These are phyloP conservation scores for Colletotrichum sidae DNA, from an alignment of 2,329 filamentous ascomycete species.

Conservation along the genomic window DNA sequence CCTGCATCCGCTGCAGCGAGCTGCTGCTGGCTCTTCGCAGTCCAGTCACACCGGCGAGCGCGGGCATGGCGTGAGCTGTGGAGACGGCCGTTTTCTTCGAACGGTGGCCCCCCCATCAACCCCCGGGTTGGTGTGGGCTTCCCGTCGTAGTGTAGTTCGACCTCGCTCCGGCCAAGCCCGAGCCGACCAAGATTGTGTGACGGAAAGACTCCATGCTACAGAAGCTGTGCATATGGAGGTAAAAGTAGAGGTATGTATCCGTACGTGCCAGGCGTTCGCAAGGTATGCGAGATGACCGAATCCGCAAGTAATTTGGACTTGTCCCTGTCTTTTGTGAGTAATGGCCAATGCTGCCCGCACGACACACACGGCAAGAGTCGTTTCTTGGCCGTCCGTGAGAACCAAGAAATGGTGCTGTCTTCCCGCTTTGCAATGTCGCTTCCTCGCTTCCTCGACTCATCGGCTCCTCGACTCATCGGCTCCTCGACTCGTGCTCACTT, in stretches of 20 bases:
- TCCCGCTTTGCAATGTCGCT: slow-evolving; percentile 23
- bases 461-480: not conserved
- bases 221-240: too few species aligned
- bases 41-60: slow-evolving; percentile 29
- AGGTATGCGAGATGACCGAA: slow-evolving; percentile 15
- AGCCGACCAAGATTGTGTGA: slow-evolving; percentile 24
- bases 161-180: slow-evolving; percentile 18
- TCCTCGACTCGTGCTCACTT: slow-evolving; percentile 10
- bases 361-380: too few species aligned
- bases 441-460: slow-evolving; percentile 2
- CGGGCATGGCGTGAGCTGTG: slow-evolving; percentile 33
- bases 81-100: not conserved
- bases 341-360: not conserved
- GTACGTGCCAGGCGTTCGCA: slow-evolving; percentile 15
- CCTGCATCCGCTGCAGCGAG: slow-evolving; percentile 12
- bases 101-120: not conserved
- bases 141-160: not conserved
- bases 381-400: not conserved
- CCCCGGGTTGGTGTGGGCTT: slow-evolving; percentile 1
- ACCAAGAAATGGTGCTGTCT: not conserved
- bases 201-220: not conserved
- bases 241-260: not conserved
- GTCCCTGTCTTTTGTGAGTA: slow-evolving; percentile 5
- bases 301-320: not conserved
- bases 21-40: slow-evolving; percentile 19